Base-by-base conservation (phyloP, 805 yeast genomes). In the Candida rishiriensis region DNA sequence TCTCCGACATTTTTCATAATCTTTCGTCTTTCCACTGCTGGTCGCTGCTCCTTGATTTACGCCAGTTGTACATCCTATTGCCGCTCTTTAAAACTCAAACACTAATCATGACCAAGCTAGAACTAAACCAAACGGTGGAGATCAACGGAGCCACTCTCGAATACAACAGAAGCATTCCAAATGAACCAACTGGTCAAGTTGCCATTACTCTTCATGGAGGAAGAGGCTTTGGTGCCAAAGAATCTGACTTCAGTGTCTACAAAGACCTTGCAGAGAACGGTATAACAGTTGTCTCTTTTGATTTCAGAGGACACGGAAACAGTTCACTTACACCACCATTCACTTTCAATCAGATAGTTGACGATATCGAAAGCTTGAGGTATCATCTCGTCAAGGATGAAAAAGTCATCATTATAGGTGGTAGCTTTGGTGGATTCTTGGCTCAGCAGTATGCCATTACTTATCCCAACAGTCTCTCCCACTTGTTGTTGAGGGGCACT, bases 201-300 rank as follows among this genome's bases (percentile, higher is more conserved):
- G 53, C 52, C 3, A 53, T 56, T 17, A 56, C 60, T 3, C 43
- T 56, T 13, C 60, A 56, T 21, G 60, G 60, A 10, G 60, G 60
- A 3, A 45, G 60, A 38, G 60, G 60, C 0, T 53, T 54, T 35
- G 60, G 60, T 11, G 41, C 41, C 34, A 56, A 56, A 38, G 40
- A 34, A 10, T 48, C 52, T 17, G 60, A 56, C 33, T 56, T 53
- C 29, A 29, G 43, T 3, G 60, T 54, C 3, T 56, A 56, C 34
- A 48, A 53, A 2, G 34, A 40, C n/a, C 43, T 56, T 7, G 48
- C 56, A 2, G 34, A 47, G 5, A 33, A 39, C 11, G 59, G 57
- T 30, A 54, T 53, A 40, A 48, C 42, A 10, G 60, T 56, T 26
- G 38, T 56, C 31, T 52, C 57, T 36, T 56, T 53, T 38, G 60